Conservation (phyloP, 768 basidiomycete genomes). For the Panaeolus cyanescens region DNA sequence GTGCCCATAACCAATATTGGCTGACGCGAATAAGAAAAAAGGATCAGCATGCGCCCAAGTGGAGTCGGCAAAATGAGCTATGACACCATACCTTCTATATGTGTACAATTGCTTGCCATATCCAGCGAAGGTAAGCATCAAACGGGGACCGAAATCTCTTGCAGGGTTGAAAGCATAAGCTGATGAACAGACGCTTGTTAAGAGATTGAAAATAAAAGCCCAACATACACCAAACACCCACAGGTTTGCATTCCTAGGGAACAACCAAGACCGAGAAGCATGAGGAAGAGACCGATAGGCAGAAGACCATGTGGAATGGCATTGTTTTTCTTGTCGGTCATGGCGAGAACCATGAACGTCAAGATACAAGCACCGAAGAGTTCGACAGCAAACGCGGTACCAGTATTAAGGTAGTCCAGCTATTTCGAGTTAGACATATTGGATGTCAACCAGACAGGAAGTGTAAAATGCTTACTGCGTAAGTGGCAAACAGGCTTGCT, state of each 20-base stretch:
- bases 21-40: conserved; percentile 22
- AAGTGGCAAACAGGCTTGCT: conserved; percentile 60
- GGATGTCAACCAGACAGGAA: background rate
- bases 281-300: conserved; percentile 57
- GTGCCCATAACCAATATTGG: conserved; percentile 80
- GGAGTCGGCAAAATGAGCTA: background rate
- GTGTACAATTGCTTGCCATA: conserved; percentile 54
- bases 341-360: conserved; percentile 53
- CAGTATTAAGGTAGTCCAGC: conserved; percentile 39
- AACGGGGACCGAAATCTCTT: conserved; percentile 65
- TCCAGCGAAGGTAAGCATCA: conserved; percentile 72
- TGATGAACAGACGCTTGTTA: conserved; percentile 18
- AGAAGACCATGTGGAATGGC: conserved; percentile 48
- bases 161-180: conserved; percentile 70
- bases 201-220: background rate
- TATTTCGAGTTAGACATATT: conserved; percentile 9
- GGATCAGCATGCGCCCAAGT: background rate
- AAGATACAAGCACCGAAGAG: conserved; percentile 60
- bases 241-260: conserved; percentile 65
- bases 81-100: conserved; percentile 42
- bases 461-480: conserved; percentile 45
- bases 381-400: conserved; percentile 44
- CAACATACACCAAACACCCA: conserved; percentile 13
- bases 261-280: conserved; percentile 56
- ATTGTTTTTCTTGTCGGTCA: conserved; percentile 52